A percentile compares a stretch with the other conserved stretches of the same genome.
Conservation (phyloP, 2,329 filamentous ascomycete genomes). For the Ceratocystis diversiconidia region DNA sequence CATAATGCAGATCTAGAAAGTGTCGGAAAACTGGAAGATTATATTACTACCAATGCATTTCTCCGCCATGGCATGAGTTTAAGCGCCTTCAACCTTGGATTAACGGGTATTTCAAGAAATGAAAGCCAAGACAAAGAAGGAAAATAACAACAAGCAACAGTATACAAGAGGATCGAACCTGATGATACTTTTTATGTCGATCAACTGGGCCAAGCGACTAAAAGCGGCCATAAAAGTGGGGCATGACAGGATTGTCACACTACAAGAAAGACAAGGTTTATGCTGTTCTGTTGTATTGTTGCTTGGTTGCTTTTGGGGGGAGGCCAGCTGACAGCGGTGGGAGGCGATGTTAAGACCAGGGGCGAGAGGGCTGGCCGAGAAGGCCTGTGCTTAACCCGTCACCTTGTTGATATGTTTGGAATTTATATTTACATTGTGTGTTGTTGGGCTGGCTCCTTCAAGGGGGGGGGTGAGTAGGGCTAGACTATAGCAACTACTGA, state of each 20-base stretch:
- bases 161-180: not conserved
- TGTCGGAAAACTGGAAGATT: not conserved
- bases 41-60: too few species aligned
- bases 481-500: too few species aligned
- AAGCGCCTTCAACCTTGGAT: too few species aligned
- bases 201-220: not conserved
- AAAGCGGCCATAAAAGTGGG: slow-evolving; percentile 1
- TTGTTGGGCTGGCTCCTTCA: not conserved
- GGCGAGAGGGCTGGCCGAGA: not conserved
- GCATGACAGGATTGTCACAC: not conserved
- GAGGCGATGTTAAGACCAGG: not conserved
- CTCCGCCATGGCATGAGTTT: too few species aligned
- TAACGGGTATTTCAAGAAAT: too few species aligned
- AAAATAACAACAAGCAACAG: not conserved
- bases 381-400: not conserved
- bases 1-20: not conserved
- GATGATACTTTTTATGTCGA: not conserved
- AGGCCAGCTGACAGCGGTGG: not conserved
- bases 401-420: not conserved
- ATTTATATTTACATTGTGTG: not conserved
- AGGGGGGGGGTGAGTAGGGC: too few species aligned
- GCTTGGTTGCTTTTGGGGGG: not conserved
- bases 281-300: not conserved
- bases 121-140: too few species aligned
- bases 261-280: not conserved